phyloP scores from a whole-genome alignment of 306 rosid species.

The Hippophae gyantsensis region DNA sequence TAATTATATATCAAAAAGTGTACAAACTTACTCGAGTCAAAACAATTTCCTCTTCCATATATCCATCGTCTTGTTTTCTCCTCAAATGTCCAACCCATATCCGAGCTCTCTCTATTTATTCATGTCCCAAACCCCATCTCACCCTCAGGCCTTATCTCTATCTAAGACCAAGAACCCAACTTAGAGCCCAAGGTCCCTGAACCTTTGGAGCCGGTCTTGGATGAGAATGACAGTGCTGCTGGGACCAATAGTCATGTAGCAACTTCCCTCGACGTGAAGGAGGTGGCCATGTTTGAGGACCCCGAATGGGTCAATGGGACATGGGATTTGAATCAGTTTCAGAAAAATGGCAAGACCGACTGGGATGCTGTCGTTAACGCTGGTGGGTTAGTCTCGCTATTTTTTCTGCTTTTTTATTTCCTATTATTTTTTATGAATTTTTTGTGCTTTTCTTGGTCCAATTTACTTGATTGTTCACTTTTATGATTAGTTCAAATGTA shows the following conservation, averaged over 20 bases:
- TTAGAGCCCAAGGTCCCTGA: constrained; percentile 19
- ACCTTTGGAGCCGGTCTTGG: constrained; percentile 16
- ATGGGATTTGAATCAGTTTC: constrained; percentile 89
- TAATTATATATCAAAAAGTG: no score
- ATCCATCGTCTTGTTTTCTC: constrained; percentile 71
- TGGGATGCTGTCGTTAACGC: constrained; percentile 98
- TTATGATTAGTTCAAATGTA: background rate
- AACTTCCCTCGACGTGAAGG: constrained; percentile 20
- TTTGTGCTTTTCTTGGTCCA: no score
- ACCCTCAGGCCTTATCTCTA: constrained; percentile 25
- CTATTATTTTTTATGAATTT: background rate
- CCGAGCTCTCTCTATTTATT: constrained; percentile 35
- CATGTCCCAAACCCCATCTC: constrained; percentile 24
- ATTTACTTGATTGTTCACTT: background rate
- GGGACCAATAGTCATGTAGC: constrained; percentile 49
- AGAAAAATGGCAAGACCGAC: constrained; percentile 58
- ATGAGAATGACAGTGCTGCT: constrained; percentile 19
- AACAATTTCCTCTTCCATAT: constrained; percentile 20
- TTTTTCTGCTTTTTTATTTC: background rate
- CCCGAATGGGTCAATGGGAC: constrained; percentile 75
- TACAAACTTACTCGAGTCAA: no score
- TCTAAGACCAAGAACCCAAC: constrained; percentile 28
- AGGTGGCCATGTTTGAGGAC: constrained; percentile 34
- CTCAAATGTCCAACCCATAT: constrained; percentile 30
- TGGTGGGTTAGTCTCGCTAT: constrained; percentile 35